phyloP scores from a whole-genome alignment of 2,329 filamentous ascomycete species.

The Cercospora beticola region DNA sequence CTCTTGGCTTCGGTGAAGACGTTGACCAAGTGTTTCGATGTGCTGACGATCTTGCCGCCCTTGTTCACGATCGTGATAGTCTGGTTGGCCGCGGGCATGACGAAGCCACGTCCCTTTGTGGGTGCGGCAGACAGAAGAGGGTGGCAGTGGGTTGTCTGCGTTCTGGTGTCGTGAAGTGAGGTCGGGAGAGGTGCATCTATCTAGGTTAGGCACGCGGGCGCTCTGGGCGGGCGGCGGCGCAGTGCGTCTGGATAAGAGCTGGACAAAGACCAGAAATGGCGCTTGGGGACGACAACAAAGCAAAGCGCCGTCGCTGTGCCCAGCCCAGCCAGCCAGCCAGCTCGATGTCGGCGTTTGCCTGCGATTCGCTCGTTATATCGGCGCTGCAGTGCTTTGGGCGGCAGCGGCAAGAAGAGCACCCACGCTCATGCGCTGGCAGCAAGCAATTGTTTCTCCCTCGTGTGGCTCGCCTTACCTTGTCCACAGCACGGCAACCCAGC shows the following conservation, averaged over 20 bases:
- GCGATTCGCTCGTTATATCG: constrained; percentile 4
- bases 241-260: background rate
- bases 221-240: background rate
- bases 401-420: background rate
- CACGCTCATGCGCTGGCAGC: background rate
- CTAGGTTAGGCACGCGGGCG: background rate
- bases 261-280: background rate
- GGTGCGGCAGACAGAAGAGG: background rate
- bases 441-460: background rate
- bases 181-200: background rate
- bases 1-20: constrained; percentile 91
- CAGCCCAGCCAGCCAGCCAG: background rate
- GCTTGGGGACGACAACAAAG: background rate
- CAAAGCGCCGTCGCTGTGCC: background rate
- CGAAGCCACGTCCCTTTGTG: background rate
- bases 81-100: constrained; percentile 52
- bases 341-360: background rate
- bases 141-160: background rate
- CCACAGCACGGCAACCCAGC: background rate
- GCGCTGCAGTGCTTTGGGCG: background rate
- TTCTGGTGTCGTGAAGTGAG: background rate
- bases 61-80: constrained; percentile 88
- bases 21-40: constrained; percentile 81
- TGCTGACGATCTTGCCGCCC: constrained; percentile 87
- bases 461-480: background rate